phyloP scores from a whole-genome alignment of 108 stramenopile genomes.

The Skeletonema grethae region DNA sequence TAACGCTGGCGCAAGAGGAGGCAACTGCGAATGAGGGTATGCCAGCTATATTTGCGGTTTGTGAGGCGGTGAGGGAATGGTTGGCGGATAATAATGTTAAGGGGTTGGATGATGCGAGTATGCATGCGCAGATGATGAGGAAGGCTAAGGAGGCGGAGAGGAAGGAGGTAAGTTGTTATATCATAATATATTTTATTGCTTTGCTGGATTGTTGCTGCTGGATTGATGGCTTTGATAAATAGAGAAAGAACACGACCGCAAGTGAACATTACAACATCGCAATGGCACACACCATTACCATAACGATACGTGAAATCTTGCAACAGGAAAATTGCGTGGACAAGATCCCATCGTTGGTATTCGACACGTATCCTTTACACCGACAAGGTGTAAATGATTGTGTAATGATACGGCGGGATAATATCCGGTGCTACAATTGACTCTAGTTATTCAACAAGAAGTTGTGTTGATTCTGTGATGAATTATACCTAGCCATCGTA shows the following conservation, averaged over 20 bases:
- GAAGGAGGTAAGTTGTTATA: constrained; percentile 59
- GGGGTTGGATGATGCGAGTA: constrained; percentile 84
- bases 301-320: constrained; percentile 12
- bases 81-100: constrained; percentile 84
- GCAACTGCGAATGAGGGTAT: constrained; percentile 74
- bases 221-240: no score
- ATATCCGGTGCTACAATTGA: constrained; percentile 69
- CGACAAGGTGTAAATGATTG: constrained; percentile 67
- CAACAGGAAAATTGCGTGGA: constrained; percentile 40
- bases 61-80: constrained; percentile 83
- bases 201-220: background rate
- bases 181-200: background rate
- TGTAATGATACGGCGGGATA: constrained; percentile 65
- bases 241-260: no score
- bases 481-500: background rate
- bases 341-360: constrained; percentile 76
- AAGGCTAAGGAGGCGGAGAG: constrained; percentile 71
- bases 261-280: background rate
- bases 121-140: constrained; percentile 90
- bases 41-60: constrained; percentile 81
- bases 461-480: background rate
- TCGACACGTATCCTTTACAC: constrained; percentile 43
- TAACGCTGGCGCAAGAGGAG: constrained; percentile 68
- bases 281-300: background rate
- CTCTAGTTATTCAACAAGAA: background rate